A percentile compares a stretch with the other conserved stretches of the same genome.
Conservation (phyloP, 129 eudicot species). For the Heracleum sosnowskyi region DNA sequence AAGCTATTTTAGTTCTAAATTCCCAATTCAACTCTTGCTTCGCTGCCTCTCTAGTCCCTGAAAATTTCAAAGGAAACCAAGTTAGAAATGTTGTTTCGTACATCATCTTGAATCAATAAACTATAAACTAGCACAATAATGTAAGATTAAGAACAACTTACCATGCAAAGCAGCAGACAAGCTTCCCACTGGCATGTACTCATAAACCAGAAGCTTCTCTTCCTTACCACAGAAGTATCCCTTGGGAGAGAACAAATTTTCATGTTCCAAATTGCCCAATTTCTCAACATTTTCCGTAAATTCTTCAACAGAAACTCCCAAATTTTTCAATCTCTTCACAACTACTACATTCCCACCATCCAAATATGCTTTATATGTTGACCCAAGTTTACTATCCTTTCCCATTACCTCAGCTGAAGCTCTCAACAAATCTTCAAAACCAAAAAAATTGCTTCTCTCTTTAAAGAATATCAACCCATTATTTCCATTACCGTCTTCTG, state of each 20-base stretch:
- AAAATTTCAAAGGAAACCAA: neutral
- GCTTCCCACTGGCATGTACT: slow-evolving; percentile 49
- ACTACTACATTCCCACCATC: slow-evolving; percentile 32
- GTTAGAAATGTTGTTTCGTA: neutral
- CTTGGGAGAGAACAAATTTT: slow-evolving; percentile 44
- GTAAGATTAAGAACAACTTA: slow-evolving; percentile 15
- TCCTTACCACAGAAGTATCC: slow-evolving; percentile 56
- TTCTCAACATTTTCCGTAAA: slow-evolving; percentile 37
- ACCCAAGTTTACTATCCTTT: slow-evolving; percentile 38
- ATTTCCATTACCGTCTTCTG: slow-evolving; percentile 4
- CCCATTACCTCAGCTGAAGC: slow-evolving; percentile 66
- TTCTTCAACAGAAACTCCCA: slow-evolving; percentile 35
- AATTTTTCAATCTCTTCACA: slow-evolving; percentile 64
- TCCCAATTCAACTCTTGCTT: slow-evolving; percentile 39
- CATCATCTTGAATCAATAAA: neutral
- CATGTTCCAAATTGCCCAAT: slow-evolving; percentile 44
- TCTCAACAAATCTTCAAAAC: slow-evolving; percentile 46
- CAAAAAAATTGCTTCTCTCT: slow-evolving; percentile 21
- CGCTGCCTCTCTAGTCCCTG: slow-evolving; percentile 22
- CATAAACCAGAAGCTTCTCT: slow-evolving; percentile 60
- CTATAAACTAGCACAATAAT: neutral
- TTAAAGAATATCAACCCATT: slow-evolving; percentile 46
- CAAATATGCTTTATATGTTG: slow-evolving; percentile 57
- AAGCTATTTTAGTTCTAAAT: slow-evolving; percentile 35
- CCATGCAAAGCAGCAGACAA: slow-evolving; percentile 54